These are phyloP conservation scores for Gossypium davidsonii DNA, from an alignment of 441 rosid species.

Conservation along the genomic window DNA sequence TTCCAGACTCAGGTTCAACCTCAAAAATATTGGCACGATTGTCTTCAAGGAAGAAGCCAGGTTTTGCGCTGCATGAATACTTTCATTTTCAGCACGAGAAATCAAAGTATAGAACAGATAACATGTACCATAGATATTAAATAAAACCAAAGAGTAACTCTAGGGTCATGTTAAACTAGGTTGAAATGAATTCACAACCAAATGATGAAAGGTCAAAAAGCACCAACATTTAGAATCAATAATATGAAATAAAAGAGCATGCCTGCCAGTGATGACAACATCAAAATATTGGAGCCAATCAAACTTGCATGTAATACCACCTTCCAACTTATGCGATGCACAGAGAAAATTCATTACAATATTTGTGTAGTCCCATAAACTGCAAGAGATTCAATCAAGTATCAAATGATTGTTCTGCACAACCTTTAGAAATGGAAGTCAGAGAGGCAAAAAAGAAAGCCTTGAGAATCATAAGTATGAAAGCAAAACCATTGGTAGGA, in stretches of 20 bases:
- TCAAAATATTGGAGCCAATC: constrained; percentile 93
- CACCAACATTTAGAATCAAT: neutral
- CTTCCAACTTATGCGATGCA: constrained; percentile 36
- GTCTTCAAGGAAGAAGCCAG: constrained; percentile 91
- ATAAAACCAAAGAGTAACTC: neutral
- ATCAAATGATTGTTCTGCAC: neutral
- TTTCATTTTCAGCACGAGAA: constrained; percentile 15
- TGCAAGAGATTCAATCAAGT: constrained; percentile 34
- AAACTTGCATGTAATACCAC: constrained; percentile 43
- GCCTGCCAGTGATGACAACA: constrained; percentile 97
- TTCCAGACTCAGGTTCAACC: constrained; percentile 82
- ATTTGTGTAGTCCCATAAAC: constrained; percentile 98
- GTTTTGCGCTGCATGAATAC: constrained; percentile 62
- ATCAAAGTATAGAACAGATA: neutral
- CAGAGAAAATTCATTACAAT: constrained; percentile 97
- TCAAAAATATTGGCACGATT: constrained; percentile 83
- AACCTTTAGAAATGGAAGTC: neutral
- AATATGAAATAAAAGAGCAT: constrained; percentile 12
- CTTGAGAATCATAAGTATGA: neutral
- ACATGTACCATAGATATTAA: neutral
- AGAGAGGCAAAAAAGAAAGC: neutral
- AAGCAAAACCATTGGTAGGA: neutral
- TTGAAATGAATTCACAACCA: neutral
- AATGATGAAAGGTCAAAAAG: neutral
- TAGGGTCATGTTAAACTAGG: neutral